Base-by-base conservation (phyloP, 2,329 filamentous ascomycete genomes). In the Arachnopeziza araneosa region DNA sequence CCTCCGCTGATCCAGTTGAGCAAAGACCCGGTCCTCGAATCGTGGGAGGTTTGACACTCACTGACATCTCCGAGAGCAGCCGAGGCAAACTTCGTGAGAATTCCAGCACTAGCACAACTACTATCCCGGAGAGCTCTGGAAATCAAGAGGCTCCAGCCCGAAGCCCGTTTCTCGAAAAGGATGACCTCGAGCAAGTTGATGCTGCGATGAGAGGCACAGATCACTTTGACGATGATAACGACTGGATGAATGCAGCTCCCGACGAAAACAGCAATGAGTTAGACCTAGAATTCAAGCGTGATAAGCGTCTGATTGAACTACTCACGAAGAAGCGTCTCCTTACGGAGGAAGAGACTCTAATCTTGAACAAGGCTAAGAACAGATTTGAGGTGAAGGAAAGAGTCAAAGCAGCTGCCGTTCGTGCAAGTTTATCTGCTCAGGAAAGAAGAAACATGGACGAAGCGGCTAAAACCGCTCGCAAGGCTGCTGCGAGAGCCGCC, bases 211-310 rank as follows among this genome's bases (percentile, higher is more conserved):
- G 30, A 30, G 52, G 21, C 2, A 52, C 50, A 52, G 21, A 52
- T 23, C 49, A 44, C 22, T 51, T 9, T 3, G 54, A 60, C 0
- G 64, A 66, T 50, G 63, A 67, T 50, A 24, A 61, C 12, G 54
- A 44, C 6, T 68, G 66, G 67, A 67, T 66, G 65, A 24, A 24
- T 21, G 24, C 4, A 54, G 6, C 7, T 44, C 6, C 36, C 2
- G 36, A 44, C 5, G 21, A 66, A 10, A 63, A 63, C 1, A 52
- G 52, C 1, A 49, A 56, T 12, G 58, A 59, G 1, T 36, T 21
- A 17, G 63, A 68, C 50, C 26, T 60, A 2, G 62, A 64, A 24
- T 62, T 60, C 44, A 52, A 62, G 2, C 44, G 10, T 8, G 52
- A 52, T 36, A 49, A 53, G 44, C 56, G n/a, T 9, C 1, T 49